A percentile compares a stretch with the other conserved stretches of the same genome.
Evolutionary conservation across 2,329 filamentous ascomycete species (phyloP).

Genomic region (Metarhizium album): DNA sequence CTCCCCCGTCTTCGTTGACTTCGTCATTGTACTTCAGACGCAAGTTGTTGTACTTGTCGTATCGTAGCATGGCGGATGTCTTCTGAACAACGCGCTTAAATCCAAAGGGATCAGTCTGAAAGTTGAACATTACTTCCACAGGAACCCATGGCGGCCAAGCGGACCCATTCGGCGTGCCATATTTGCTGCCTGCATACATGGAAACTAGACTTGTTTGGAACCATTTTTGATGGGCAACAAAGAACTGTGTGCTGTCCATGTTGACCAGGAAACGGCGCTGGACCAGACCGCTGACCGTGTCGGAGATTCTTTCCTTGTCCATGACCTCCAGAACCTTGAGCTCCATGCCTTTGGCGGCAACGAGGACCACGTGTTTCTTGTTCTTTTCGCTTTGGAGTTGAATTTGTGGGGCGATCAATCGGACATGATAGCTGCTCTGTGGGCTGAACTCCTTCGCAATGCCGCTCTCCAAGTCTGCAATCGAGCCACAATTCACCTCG

Average conservation of each 20-base stretch:
- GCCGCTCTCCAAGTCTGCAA: constrained; percentile 57
- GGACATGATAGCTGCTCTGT: constrained; percentile 89
- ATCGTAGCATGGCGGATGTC: constrained; percentile 86
- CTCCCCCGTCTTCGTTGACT: constrained; percentile 55
- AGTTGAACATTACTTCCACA: constrained; percentile 97
- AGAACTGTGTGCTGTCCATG: constrained; percentile 98
- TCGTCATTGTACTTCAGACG: constrained; percentile 96
- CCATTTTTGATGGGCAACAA: constrained; percentile 88
- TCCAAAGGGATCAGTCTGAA: constrained; percentile 86
- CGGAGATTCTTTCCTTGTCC: constrained; percentile 86
- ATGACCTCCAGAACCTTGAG: constrained; percentile 96
- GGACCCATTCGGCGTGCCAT: constrained; percentile 73
- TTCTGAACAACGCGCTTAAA: constrained; percentile 96
- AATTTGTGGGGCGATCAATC: constrained; percentile 92
- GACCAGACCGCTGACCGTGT: constrained; percentile 88
- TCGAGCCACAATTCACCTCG: constrained; percentile 28
- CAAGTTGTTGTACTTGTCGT: constrained; percentile 96
- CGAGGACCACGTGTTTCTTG: constrained; percentile 88
- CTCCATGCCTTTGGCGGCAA: constrained; percentile 96
- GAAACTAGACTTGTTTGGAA: constrained; percentile 76
- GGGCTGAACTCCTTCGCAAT: constrained; percentile 82
- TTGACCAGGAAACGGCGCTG: constrained; percentile 88
- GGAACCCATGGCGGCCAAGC: constrained; percentile 98
- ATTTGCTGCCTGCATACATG: constrained; percentile 88
- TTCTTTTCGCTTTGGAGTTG: constrained; percentile 98